These are phyloP conservation scores for Coniosporium apollinis DNA, from an alignment of 495 filamentous ascomycete genomes.

Conservation along the genomic window DNA sequence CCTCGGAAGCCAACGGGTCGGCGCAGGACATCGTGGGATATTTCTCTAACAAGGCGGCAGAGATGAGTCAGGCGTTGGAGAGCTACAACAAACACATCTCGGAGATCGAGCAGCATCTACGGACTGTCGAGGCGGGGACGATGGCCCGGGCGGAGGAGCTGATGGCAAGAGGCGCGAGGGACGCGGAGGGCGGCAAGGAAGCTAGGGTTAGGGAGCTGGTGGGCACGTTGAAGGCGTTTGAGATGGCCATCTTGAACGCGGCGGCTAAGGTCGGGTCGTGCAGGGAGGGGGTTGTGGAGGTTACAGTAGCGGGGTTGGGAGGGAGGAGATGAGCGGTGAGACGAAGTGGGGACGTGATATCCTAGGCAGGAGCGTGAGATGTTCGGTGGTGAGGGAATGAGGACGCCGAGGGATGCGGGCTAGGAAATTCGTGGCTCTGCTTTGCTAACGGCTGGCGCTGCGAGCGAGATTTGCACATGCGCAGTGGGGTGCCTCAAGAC, in stretches of 20 bases:
- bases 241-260: slow-evolving; percentile 9
- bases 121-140: slow-evolving; percentile 53
- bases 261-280: slow-evolving; percentile 11
- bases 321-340: no score
- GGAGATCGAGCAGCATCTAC: slow-evolving; percentile 71
- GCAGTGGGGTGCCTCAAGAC: no score
- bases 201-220: slow-evolving; percentile 12
- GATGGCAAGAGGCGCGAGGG: slow-evolving; percentile 36
- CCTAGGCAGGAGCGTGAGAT: no score
- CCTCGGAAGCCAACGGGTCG: slow-evolving; percentile 30
- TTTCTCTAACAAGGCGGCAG: slow-evolving; percentile 56
- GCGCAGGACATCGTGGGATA: slow-evolving; percentile 48
- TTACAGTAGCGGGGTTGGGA: no score
- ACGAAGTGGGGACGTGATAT: no score
- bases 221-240: slow-evolving; percentile 11
- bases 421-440: no score
- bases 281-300: slow-evolving; percentile 13
- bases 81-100: slow-evolving; percentile 50
- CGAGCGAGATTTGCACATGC: no score
- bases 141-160: slow-evolving; percentile 54
- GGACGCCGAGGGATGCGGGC: no score
- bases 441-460: no score
- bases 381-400: no score
- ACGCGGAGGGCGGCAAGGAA: slow-evolving; percentile 29
- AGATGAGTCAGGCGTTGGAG: slow-evolving; percentile 48